phyloP scores from a whole-genome alignment of 331 rosid species.

The Stylosanthes scabra region DNA sequence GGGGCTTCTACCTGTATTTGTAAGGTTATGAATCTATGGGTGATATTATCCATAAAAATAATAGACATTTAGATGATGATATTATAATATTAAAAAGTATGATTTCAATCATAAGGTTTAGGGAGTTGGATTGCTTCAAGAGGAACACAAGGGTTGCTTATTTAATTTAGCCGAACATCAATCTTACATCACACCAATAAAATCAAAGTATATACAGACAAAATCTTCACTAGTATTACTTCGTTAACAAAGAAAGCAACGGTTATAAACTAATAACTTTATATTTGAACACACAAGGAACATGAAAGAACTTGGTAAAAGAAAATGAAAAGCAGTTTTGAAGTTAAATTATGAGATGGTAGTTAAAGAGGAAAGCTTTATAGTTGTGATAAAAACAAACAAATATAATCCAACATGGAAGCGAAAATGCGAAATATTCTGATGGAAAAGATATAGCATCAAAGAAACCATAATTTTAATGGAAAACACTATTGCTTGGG shows the following conservation, averaged over 20 bases:
- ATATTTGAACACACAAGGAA: conserved; percentile 10
- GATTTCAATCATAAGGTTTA: conserved; percentile 1
- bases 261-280: not conserved
- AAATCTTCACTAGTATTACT: not conserved
- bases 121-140: conserved; percentile 19
- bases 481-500: conserved; percentile 7
- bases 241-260: conserved; percentile 15
- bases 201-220: not conserved
- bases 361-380: not conserved
- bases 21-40: conserved; percentile 29
- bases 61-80: not conserved
- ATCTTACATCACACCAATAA: not conserved
- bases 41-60: not conserved
- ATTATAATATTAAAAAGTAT: not conserved
- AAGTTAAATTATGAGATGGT: conserved; percentile 8
- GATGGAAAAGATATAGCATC: conserved; percentile 14
- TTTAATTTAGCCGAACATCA: conserved; percentile 4
- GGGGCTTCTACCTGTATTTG: conserved; percentile 82
- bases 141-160: not conserved
- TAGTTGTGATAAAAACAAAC: conserved; percentile 4
- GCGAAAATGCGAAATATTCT: conserved; percentile 33
- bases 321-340: not conserved
- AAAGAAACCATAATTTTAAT: conserved; percentile 22
- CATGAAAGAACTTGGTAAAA: conserved; percentile 11
- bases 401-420: conserved; percentile 34